These are phyloP conservation scores for Penicillium sclerotigenum DNA, from an alignment of 2,329 filamentous ascomycete species.

Conservation along the genomic window DNA sequence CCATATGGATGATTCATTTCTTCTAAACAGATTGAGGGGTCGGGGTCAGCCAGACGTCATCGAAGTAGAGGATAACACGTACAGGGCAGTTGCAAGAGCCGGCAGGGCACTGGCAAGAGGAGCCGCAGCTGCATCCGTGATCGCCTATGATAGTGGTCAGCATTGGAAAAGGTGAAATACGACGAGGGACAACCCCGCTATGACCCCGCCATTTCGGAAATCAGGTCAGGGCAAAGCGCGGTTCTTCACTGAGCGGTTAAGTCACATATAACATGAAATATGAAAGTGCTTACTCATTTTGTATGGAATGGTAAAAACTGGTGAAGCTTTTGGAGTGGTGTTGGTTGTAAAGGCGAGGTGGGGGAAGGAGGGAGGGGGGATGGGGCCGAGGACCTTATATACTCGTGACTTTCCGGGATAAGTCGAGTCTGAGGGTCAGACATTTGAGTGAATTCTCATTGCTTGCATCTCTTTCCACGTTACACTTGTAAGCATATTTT, in stretches of 20 bases:
- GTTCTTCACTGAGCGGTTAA: not conserved
- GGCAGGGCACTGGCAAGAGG: constrained; percentile 43
- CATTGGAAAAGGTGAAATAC: constrained; percentile 1
- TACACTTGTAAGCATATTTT: constrained; percentile 23
- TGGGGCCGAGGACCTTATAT: constrained; percentile 23
- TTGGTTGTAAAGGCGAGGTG: constrained; percentile 4
- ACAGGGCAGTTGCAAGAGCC: constrained; percentile 42
- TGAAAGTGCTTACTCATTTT: constrained; percentile 26
- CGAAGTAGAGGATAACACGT: constrained; percentile 17
- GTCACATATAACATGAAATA: not conserved
- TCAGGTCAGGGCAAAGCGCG: not conserved
- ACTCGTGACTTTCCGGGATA: constrained; percentile 22
- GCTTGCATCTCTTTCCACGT: not conserved
- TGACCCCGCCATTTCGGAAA: constrained; percentile 21
- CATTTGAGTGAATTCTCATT: not conserved
- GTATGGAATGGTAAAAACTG: constrained; percentile 8
- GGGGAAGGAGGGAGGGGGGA: constrained; percentile 2
- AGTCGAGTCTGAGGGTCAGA: not conserved
- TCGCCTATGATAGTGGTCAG: constrained; percentile 26
- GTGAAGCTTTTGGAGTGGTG: constrained; percentile 2
- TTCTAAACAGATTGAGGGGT: not conserved
- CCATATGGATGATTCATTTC: constrained; percentile 20
- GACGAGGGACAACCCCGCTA: constrained; percentile 14
- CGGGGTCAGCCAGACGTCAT: constrained; percentile 8
- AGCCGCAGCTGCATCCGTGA: constrained; percentile 42